phyloP scores from a whole-genome alignment of 371 early-diverging fungal genomes.

The Coemansia sp. region DNA sequence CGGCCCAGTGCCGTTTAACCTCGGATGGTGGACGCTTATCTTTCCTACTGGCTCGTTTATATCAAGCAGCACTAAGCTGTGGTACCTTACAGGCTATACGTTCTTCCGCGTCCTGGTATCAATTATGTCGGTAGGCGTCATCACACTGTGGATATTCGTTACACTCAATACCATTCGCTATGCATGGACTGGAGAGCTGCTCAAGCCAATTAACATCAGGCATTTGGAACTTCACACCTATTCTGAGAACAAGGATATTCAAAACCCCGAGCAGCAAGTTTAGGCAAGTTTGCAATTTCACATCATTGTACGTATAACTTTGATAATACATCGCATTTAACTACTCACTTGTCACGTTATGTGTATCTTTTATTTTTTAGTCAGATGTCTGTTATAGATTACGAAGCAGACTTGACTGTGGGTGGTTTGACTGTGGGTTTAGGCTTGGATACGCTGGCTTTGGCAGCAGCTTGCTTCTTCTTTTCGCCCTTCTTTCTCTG shows the following conservation, averaged over 20 bases:
- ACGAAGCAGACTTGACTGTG: not conserved
- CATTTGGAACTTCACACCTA: constrained; percentile 23
- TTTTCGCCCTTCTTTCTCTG: constrained; percentile 59
- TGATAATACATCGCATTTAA: not conserved
- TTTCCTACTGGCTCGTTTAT: constrained; percentile 55
- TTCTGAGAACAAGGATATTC: not conserved
- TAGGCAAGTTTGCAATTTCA: not conserved
- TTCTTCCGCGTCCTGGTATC: constrained; percentile 36
- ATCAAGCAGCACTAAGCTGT: constrained; percentile 37
- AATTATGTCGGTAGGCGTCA: constrained; percentile 5
- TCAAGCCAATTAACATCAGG: constrained; percentile 26
- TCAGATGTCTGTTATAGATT: not conserved
- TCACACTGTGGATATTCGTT: constrained; percentile 29
- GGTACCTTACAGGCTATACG: constrained; percentile 15
- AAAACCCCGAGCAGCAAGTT: not conserved
- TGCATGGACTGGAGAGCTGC: constrained; percentile 48
- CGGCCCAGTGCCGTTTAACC: constrained; percentile 52
- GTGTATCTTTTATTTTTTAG: not conserved
- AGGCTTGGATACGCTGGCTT: not conserved
- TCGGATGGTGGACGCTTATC: constrained; percentile 61
- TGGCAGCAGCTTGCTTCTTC: constrained; percentile 17
- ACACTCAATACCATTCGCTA: constrained; percentile 25
- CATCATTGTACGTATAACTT: constrained; percentile 2
- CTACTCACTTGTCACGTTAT: too few relatives aligned
- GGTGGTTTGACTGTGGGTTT: not conserved